A percentile compares a stretch with the other conserved stretches of the same genome.
Evolutionary conservation across 2,329 filamentous ascomycete genomes (phyloP).

Genomic region (Chrysoporthe puriensis): DNA sequence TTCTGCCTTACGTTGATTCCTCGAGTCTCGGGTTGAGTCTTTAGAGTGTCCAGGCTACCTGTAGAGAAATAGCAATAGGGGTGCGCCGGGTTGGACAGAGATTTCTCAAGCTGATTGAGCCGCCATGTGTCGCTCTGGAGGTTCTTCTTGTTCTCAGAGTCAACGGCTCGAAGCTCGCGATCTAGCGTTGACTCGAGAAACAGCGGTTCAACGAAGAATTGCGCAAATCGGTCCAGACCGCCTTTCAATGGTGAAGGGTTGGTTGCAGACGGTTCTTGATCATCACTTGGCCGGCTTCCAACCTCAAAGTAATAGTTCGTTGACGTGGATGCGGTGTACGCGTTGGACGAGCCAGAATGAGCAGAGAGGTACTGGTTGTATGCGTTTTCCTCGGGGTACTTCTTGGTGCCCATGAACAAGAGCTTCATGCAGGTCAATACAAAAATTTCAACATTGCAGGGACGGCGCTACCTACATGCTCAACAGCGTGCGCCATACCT

Average conservation of each 20-base stretch:
- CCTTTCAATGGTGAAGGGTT: constrained; percentile 71
- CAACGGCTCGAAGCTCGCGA: constrained; percentile 83
- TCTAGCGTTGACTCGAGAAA: constrained; percentile 86
- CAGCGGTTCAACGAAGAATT: constrained; percentile 89
- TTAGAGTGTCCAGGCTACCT: constrained; percentile 83
- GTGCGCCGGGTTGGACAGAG: constrained; percentile 83
- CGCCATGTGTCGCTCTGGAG: constrained; percentile 89
- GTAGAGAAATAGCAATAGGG: constrained; percentile 92
- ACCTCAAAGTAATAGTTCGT: constrained; percentile 99
- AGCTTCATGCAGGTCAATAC: constrained; percentile 49
- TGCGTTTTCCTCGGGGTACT: constrained; percentile 94
- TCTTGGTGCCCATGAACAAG: constrained; percentile 98
- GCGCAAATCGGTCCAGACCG: constrained; percentile 86
- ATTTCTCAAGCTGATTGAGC: constrained; percentile 84
- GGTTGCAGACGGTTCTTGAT: constrained; percentile 56
- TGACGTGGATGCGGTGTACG: constrained; percentile 89
- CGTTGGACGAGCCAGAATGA: constrained; percentile 91
- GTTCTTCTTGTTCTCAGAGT: constrained; percentile 98
- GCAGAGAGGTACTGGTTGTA: constrained; percentile 92
- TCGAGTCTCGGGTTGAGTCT: constrained; percentile 76
- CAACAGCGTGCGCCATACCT: constrained; percentile 93
- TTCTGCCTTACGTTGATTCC: constrained; percentile 86
- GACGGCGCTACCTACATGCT: constrained; percentile 64
- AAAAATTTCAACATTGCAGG: not conserved
- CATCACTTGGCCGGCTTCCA: constrained; percentile 73